Evolutionary conservation across 2,329 filamentous ascomycete species (phyloP).

Genomic region (Penicillium griseofulvum): DNA sequence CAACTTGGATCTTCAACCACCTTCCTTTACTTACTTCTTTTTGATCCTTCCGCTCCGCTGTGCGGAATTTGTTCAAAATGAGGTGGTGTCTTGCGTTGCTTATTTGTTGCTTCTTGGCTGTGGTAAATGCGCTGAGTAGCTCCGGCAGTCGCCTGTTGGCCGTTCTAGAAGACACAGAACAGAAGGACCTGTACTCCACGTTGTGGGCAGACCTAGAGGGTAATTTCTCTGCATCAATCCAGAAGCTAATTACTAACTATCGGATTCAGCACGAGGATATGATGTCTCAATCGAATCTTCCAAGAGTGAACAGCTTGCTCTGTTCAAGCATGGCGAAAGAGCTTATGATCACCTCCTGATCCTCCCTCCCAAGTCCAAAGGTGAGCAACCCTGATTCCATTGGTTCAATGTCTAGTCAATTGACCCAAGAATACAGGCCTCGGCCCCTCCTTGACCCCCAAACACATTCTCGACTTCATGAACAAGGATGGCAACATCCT

Average conservation of each 20-base stretch:
- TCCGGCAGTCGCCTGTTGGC: slow-evolving; percentile 78
- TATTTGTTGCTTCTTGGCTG: slow-evolving; percentile 58
- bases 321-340: slow-evolving; percentile 84
- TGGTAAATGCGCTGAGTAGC: slow-evolving; percentile 68
- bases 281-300: slow-evolving; percentile 77
- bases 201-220: slow-evolving; percentile 58
- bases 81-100: slow-evolving; percentile 70
- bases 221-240: slow-evolving; percentile 20
- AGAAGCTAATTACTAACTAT: slow-evolving; percentile 5
- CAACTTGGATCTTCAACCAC: slow-evolving; percentile 17
- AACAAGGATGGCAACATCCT: slow-evolving; percentile 90
- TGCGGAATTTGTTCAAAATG: slow-evolving; percentile 56
- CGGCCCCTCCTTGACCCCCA: slow-evolving; percentile 82
- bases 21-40: slow-evolving; percentile 16
- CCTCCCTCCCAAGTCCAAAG: slow-evolving; percentile 87
- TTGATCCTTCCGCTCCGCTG: slow-evolving; percentile 29
- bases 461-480: slow-evolving; percentile 83
- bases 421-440: slow-evolving; percentile 59
- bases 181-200: slow-evolving; percentile 78
- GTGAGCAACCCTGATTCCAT: slow-evolving; percentile 43
- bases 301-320: slow-evolving; percentile 70
- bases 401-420: slow-evolving; percentile 16
- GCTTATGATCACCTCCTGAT: slow-evolving; percentile 88
- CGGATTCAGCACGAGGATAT: slow-evolving; percentile 71
- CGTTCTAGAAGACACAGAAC: slow-evolving; percentile 75